phyloP scores from a whole-genome alignment of 768 basidiomycete genomes.

The Panaeolus papilionaceus region DNA sequence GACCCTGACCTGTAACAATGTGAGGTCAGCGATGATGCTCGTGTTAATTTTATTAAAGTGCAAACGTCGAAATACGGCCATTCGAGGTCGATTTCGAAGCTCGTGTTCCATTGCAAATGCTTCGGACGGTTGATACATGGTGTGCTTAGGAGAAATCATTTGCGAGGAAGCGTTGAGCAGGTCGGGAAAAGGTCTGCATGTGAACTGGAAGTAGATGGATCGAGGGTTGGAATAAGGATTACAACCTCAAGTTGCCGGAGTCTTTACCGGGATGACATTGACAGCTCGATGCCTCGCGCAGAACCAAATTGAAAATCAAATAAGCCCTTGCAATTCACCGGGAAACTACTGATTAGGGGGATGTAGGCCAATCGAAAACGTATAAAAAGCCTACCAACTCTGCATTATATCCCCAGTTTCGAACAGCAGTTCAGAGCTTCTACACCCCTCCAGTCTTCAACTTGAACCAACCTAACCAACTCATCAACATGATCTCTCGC shows the following conservation, averaged over 20 bases:
- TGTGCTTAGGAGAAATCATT: too few relatives aligned
- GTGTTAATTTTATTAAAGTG: too few relatives aligned
- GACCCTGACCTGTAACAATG: too few relatives aligned
- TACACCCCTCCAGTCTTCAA: background rate
- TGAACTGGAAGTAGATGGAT: background rate
- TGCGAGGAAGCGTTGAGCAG: too few relatives aligned
- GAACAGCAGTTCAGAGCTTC: conserved; percentile 21
- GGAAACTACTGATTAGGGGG: background rate
- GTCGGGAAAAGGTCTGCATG: too few relatives aligned
- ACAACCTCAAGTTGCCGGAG: background rate
- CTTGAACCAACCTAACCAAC: conserved; percentile 9
- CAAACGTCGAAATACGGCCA: too few relatives aligned
- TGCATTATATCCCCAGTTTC: conserved; percentile 20
- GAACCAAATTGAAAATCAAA: background rate
- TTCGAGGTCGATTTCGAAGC: too few relatives aligned
- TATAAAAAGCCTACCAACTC: conserved; percentile 21
- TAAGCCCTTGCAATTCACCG: background rate
- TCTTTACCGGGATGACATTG: background rate
- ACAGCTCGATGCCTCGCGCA: background rate
- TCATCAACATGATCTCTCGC: conserved; percentile 29
- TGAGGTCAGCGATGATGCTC: too few relatives aligned
- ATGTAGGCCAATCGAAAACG: background rate
- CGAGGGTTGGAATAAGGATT: background rate
- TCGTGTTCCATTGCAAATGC: too few relatives aligned
- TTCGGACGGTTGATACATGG: too few relatives aligned